Conservation (phyloP, 1,284 basidiomycete species). For the Vanrija sp. region DNA sequence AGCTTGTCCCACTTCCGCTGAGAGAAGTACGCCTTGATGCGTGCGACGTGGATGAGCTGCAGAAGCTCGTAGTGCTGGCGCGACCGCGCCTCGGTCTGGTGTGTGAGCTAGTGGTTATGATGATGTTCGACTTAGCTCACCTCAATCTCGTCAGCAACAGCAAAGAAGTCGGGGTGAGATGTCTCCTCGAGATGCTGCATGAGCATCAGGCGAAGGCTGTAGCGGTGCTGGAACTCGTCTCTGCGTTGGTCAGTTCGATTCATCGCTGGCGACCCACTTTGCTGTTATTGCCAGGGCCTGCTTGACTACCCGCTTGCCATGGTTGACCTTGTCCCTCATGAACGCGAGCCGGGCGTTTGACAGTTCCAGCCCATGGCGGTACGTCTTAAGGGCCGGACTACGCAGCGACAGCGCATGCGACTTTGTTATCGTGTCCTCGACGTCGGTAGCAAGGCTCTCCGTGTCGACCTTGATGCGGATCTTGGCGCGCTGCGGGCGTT, state of each 20-base stretch:
- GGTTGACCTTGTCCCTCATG: slow-evolving; percentile 22
- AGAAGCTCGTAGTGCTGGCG: slow-evolving; percentile 22
- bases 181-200: slow-evolving; percentile 20
- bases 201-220: slow-evolving; percentile 27
- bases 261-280: slow-evolving; percentile 7
- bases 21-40: slow-evolving; percentile 22
- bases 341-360: slow-evolving; percentile 24
- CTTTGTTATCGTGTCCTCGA: slow-evolving; percentile 21
- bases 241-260: not conserved
- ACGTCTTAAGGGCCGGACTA: slow-evolving; percentile 17
- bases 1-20: slow-evolving; percentile 37
- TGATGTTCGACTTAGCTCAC: slow-evolving; percentile 17
- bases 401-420: slow-evolving; percentile 14
- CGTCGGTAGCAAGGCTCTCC: slow-evolving; percentile 18
- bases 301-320: slow-evolving; percentile 25
- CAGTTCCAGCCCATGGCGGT: slow-evolving; percentile 25
- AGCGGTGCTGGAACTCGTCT: slow-evolving; percentile 23
- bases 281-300: slow-evolving; percentile 17
- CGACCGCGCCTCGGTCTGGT: slow-evolving; percentile 17
- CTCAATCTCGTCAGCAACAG: slow-evolving; percentile 19
- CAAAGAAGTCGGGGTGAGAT: slow-evolving; percentile 20
- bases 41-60: slow-evolving; percentile 24
- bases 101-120: slow-evolving; percentile 1
- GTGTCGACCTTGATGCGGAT: slow-evolving; percentile 9
- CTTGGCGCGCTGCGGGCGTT: not conserved